Conservation (phyloP, 371 early-diverging fungal genomes). For the Blastocladiella emersonii region DNA sequence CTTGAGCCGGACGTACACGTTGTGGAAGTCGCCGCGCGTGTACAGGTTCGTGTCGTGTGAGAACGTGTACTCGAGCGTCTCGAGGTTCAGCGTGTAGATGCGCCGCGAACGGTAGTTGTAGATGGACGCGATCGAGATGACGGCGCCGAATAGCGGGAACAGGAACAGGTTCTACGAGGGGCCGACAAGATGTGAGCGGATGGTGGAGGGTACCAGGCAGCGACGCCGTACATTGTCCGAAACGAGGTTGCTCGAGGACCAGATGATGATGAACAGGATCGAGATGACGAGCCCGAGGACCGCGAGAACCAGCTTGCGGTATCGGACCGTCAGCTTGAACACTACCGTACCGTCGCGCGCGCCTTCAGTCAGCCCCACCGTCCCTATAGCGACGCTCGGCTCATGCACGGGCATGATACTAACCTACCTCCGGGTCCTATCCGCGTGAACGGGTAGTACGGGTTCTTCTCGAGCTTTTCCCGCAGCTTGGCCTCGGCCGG, state of each 20-base stretch:
- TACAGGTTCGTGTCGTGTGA: background rate
- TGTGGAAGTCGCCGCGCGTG: background rate
- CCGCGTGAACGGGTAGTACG: background rate
- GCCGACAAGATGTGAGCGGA: background rate
- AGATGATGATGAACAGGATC: background rate
- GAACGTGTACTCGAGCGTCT: conserved; percentile 1
- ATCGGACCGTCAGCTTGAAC: background rate
- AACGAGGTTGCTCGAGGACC: background rate
- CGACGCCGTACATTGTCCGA: background rate
- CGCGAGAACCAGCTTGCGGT: background rate
- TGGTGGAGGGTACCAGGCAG: background rate
- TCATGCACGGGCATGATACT: too few relatives aligned
- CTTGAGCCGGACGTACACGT: conserved; percentile 5
- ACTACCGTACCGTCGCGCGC: background rate
- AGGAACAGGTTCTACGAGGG: conserved; percentile 1
- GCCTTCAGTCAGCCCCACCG: too few relatives aligned
- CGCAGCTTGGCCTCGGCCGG: background rate
- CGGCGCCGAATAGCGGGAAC: background rate
- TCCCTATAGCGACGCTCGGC: too few relatives aligned
- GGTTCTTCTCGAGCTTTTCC: background rate
- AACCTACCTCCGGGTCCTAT: background rate
- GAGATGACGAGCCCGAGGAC: background rate
- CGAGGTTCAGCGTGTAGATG: background rate
- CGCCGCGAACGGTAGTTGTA: conserved; percentile 1
- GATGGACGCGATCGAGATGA: background rate